phyloP scores from a whole-genome alignment of 2,329 filamentous ascomycete species.

The Ophiostoma sp. region DNA sequence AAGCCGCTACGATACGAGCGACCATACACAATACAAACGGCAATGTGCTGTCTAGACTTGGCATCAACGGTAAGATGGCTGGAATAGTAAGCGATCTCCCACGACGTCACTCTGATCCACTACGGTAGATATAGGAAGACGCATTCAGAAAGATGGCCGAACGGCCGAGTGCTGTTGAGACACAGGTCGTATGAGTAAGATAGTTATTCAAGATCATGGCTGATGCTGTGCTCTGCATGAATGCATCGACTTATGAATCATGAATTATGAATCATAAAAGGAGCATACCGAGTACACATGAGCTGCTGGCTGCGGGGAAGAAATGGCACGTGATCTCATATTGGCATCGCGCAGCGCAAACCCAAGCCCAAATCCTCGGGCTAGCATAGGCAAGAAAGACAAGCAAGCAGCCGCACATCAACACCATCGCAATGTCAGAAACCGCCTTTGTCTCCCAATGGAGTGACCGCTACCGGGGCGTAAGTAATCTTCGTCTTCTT shows the following conservation, averaged over 20 bases:
- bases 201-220: too few species aligned
- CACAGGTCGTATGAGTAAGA: too few species aligned
- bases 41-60: too few species aligned
- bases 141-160: too few species aligned
- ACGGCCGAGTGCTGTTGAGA: too few species aligned
- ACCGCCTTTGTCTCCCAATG: conserved; percentile 49
- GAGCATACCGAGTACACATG: background rate
- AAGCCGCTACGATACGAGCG: too few species aligned
- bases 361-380: background rate
- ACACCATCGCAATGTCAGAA: conserved; percentile 24
- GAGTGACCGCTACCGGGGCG: conserved; percentile 58
- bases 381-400: too few species aligned
- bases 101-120: background rate
- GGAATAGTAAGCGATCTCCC: background rate
- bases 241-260: too few species aligned
- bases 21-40: too few species aligned
- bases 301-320: background rate
- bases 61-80: too few species aligned
- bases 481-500: conserved; percentile 36
- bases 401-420: background rate
- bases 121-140: background rate
- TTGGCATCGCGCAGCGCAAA: background rate
- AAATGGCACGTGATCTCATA: background rate
- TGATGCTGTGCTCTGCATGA: too few species aligned
- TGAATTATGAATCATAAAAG: too few species aligned